phyloP scores from a whole-genome alignment of 2,329 filamentous ascomycete genomes.

The Xylaria arbuscula region DNA sequence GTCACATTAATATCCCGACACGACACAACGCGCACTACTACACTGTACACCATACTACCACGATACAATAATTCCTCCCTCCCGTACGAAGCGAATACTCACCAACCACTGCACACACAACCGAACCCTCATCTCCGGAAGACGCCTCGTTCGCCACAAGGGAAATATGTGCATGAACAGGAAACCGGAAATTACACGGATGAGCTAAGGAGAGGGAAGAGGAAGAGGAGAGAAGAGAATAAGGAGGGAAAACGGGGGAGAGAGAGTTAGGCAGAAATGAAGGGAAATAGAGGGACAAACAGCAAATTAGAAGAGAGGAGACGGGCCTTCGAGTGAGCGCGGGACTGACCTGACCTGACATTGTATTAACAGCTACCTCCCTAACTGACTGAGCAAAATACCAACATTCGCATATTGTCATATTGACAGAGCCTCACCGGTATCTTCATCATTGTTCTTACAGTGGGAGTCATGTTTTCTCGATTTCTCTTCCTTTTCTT shows the following conservation, averaged over 20 bases:
- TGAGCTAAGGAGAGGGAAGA: no score
- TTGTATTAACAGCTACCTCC: neutral
- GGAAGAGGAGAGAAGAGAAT: neutral
- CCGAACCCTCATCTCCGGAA: neutral
- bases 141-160: neutral
- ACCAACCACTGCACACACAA: neutral
- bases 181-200: neutral
- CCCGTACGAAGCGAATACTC: conserved; percentile 18
- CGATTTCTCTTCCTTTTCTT: no score
- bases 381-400: neutral
- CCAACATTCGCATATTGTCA: neutral
- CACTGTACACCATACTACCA: neutral
- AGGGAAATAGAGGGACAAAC: neutral
- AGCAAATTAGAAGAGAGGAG: no score
- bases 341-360: neutral
- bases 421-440: no score
- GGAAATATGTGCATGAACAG: no score
- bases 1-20: neutral
- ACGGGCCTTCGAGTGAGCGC: no score
- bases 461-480: no score
- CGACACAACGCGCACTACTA: neutral
- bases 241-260: neutral
- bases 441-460: no score
- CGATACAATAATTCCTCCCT: neutral
- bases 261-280: neutral